Base-by-base conservation (phyloP, 495 filamentous ascomycete genomes). In the Tuber brumale region DNA sequence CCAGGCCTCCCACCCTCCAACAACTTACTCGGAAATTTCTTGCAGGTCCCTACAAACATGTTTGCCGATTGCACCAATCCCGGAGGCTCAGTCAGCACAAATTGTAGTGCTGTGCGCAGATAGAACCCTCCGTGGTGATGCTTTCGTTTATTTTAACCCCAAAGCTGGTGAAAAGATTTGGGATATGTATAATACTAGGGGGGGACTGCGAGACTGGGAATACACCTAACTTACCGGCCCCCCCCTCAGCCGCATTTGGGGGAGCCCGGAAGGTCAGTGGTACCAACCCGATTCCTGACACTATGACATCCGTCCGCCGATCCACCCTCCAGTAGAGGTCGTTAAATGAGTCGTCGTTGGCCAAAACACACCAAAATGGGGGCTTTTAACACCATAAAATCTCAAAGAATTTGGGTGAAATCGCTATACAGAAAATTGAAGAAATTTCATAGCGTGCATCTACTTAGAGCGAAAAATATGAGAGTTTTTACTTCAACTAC, bases 21-120 rank as follows among this genome's bases (percentile, higher is more conserved):
- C 21, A 14, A 71, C 70, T 76, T 76, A 35, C 73, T 61, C 37
- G 21, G 10, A 21, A 70, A 35, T 8, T 51, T 76, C 70, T n/a
- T 14, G 27, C 21, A 35, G 31, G 74, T 23, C 16, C 71, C 73
- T 12, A 39, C 23, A 14, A 76, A 51, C 42, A 37, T 39, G 23
- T 73, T 76, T 27, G 44, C 37, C 2, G 74, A 70, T 23, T 76
- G 70, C 74, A 76, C 74, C 14, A 27, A 5, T 61, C n/a, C n/a
- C n/a, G n/a, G n/a, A n/a, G n/a, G n/a, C n/a, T n/a, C 12, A 3
- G 12, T 31, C 10, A 27, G 57, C 12, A 31, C 57, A n/a, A 61
- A 31, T 31, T n/a, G 57, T 27, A 61, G 57, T 16, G n/a, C 57
- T 31, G n/a, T 61, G 27, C 31, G 57, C 3, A 12, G 57, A 3